Evolutionary conservation across 345 rosid species (phyloP).

Genomic region (Pseudoturritis turrita): DNA sequence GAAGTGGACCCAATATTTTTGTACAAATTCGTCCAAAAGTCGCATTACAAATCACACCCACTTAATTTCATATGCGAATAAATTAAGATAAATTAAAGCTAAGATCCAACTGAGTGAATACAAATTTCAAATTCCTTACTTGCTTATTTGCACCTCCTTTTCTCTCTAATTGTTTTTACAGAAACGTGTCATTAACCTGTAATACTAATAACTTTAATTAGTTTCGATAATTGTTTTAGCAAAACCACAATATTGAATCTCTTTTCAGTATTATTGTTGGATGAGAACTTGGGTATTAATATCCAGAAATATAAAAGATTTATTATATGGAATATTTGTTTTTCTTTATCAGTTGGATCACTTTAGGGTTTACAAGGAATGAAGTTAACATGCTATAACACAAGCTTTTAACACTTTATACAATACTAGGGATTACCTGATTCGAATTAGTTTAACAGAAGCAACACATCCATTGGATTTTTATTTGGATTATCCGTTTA

Average conservation of each 20-base stretch:
- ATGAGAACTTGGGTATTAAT: not conserved
- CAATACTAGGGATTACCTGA: not conserved
- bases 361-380: not conserved
- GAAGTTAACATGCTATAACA: not conserved
- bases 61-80: not conserved
- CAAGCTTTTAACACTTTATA: not conserved
- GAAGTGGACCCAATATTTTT: conserved; percentile 26
- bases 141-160: conserved; percentile 3
- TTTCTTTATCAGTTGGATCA: not conserved
- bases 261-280: not conserved
- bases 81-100: conserved; percentile 15
- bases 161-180: not conserved
- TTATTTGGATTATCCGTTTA: not conserved
- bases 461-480: not conserved
- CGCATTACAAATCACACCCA: conserved; percentile 22
- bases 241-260: not conserved
- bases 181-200: conserved; percentile 20
- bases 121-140: conserved; percentile 24
- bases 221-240: not conserved
- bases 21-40: conserved; percentile 22
- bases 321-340: not conserved
- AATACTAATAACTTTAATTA: not conserved
- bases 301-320: not conserved
- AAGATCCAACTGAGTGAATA: conserved; percentile 15
- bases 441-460: not conserved